Percentiles rank a stretch among this genome's conserved stretches.
phyloP scores from a whole-genome alignment of 495 filamentous ascomycete species.

The Neurospora pannonica region DNA sequence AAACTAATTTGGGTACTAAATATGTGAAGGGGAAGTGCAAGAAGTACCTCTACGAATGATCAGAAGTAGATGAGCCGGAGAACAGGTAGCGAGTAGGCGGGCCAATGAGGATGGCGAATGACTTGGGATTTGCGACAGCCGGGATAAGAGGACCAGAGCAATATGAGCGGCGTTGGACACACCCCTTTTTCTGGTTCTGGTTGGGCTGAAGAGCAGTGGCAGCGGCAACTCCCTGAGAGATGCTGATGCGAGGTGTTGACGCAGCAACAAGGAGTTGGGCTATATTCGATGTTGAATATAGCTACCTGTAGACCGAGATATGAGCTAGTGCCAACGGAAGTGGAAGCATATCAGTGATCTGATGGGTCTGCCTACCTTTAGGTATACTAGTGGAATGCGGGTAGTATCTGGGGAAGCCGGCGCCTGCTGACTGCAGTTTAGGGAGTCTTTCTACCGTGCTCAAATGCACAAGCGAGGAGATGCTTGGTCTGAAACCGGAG shows the following conservation, averaged over 20 bases:
- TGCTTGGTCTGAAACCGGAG: slow-evolving; percentile 23
- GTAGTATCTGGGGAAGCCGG: background rate
- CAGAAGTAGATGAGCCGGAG: slow-evolving; percentile 9
- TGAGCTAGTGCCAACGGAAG: background rate
- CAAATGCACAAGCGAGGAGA: slow-evolving; percentile 21
- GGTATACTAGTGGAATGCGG: background rate
- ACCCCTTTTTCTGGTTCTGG: slow-evolving; percentile 13
- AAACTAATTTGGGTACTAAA: slow-evolving; percentile 9
- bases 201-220: slow-evolving; percentile 10
- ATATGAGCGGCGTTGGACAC: slow-evolving; percentile 22
- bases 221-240: slow-evolving; percentile 14
- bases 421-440: slow-evolving; percentile 16
- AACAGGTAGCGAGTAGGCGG: slow-evolving; percentile 17
- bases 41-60: slow-evolving; percentile 4
- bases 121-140: slow-evolving; percentile 18
- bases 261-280: slow-evolving; percentile 17
- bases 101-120: slow-evolving; percentile 20
- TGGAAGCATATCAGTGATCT: background rate
- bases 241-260: slow-evolving; percentile 11
- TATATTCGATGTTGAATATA: slow-evolving; percentile 17
- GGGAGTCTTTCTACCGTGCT: slow-evolving; percentile 24
- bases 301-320: background rate
- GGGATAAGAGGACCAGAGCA: slow-evolving; percentile 17
- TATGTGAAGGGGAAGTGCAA: background rate
- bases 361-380: background rate